Evolutionary conservation across 2,329 filamentous ascomycete genomes (phyloP).

Genomic region (Chalaropsis thielavioides): DNA sequence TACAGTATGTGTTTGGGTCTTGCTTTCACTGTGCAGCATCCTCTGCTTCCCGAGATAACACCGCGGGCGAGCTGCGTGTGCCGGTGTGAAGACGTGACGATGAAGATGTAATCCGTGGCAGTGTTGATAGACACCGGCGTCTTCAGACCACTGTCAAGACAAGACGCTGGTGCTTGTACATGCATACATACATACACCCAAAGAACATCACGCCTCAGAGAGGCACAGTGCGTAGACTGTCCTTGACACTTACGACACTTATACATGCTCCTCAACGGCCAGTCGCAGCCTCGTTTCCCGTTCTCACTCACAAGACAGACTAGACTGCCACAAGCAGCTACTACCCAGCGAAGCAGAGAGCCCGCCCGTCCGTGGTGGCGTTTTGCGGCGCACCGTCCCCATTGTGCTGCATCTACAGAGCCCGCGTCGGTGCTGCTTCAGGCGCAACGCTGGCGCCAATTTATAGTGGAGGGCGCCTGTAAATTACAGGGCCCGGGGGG

Average conservation of each 20-base stretch:
- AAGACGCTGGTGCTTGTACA: neutral
- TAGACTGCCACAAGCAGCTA: too few species aligned
- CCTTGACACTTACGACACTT: conserved; percentile 2
- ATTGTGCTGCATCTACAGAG: too few species aligned
- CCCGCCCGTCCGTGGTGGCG: too few species aligned
- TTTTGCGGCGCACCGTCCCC: too few species aligned
- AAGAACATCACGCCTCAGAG: neutral
- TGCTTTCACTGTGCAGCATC: neutral
- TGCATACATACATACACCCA: too few species aligned
- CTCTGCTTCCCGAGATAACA: neutral
- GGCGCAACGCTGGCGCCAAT: neutral
- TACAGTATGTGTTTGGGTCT: neutral
- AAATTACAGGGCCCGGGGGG: neutral
- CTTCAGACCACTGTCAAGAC: neutral
- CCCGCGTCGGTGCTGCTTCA: neutral
- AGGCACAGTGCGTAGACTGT: conserved; percentile 10
- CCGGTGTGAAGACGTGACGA: neutral
- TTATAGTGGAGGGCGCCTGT: neutral
- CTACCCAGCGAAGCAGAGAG: too few species aligned
- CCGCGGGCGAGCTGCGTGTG: neutral
- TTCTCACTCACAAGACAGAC: too few species aligned
- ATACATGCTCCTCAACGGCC: too few species aligned
- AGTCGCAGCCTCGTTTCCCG: too few species aligned
- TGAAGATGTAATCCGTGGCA: neutral
- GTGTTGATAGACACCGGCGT: too few species aligned